These are phyloP conservation scores for Domatiomyces catenatus DNA, from an alignment of 2,329 filamentous ascomycete genomes.

Conservation along the genomic window DNA sequence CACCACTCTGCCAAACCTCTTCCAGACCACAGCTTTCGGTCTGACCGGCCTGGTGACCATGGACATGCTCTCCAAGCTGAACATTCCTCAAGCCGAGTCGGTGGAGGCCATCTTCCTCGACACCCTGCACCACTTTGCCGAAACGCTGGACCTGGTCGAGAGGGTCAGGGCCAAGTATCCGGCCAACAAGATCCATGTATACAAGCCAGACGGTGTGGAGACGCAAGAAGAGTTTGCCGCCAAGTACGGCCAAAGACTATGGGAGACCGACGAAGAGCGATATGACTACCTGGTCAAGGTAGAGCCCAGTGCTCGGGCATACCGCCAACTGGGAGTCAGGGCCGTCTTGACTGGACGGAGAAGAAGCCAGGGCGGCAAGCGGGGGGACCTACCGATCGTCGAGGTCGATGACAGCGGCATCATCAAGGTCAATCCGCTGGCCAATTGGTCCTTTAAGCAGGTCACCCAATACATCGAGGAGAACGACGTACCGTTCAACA, in stretches of 20 bases:
- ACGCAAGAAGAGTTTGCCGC: slow-evolving; percentile 63
- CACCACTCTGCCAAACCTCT: slow-evolving; percentile 76
- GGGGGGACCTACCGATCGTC: slow-evolving; percentile 76
- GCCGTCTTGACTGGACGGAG: slow-evolving; percentile 86
- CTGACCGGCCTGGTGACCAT: slow-evolving; percentile 66
- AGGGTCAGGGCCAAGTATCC: slow-evolving; percentile 63
- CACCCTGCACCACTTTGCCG: slow-evolving; percentile 66
- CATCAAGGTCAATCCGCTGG: slow-evolving; percentile 94
- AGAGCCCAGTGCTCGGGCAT: slow-evolving; percentile 84
- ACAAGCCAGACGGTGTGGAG: slow-evolving; percentile 65
- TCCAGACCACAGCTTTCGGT: slow-evolving; percentile 72
- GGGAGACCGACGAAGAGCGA: slow-evolving; percentile 70
- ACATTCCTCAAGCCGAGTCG: slow-evolving; percentile 33
- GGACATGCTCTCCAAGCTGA: slow-evolving; percentile 47
- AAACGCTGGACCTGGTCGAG: slow-evolving; percentile 60
- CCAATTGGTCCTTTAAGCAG: slow-evolving; percentile 83
- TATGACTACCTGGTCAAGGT: slow-evolving; percentile 98
- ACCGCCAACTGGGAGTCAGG: slow-evolving; percentile 69
- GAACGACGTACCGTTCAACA: slow-evolving; percentile 86
- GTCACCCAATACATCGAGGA: slow-evolving; percentile 76
- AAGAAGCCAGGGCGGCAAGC: slow-evolving; percentile 81
- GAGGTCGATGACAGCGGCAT: slow-evolving; percentile 83
- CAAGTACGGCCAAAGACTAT: slow-evolving; percentile 67
- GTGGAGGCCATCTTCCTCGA: slow-evolving; percentile 57
- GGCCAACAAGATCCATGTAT: slow-evolving; percentile 67